These are phyloP conservation scores for Xylariaceae sp. DNA, from an alignment of 2,329 filamentous ascomycete species.

Conservation along the genomic window DNA sequence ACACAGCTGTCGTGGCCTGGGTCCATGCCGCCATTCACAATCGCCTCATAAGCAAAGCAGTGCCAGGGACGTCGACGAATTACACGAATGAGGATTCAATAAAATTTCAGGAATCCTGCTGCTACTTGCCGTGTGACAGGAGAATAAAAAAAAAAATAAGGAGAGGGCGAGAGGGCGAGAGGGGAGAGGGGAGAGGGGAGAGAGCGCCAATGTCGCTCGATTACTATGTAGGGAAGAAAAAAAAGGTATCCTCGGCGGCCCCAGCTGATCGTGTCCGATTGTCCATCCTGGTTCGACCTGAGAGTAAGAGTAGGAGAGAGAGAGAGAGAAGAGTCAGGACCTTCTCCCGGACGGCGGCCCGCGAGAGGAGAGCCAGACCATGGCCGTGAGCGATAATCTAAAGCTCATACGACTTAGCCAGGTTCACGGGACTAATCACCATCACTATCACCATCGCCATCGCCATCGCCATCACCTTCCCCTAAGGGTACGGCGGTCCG, in stretches of 20 bases:
- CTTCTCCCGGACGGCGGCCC: neutral
- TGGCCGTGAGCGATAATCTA: neutral
- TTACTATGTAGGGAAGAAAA: neutral
- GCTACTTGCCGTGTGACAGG: neutral
- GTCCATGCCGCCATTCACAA: neutral
- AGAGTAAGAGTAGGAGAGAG: neutral
- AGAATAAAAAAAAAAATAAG: neutral
- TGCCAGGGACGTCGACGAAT: neutral
- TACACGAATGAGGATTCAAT: neutral
- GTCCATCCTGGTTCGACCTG: constrained; percentile 1
- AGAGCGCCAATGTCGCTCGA: neutral
- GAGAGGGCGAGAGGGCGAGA: too few relatives aligned
- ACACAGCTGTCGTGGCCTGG: neutral
- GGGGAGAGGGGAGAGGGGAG: neutral
- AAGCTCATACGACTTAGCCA: neutral
- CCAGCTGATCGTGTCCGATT: neutral
- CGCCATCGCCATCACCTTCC: neutral
- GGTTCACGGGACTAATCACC: neutral
- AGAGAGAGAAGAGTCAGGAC: too few relatives aligned
- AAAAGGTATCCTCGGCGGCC: neutral
- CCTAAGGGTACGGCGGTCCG: neutral
- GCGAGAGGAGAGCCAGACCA: neutral
- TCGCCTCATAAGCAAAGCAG: neutral
- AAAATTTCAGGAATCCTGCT: neutral
- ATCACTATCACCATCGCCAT: too few relatives aligned